These are phyloP conservation scores for Ulvella scutata DNA, from an alignment of 139 green algal genomes.

Conservation along the genomic window DNA sequence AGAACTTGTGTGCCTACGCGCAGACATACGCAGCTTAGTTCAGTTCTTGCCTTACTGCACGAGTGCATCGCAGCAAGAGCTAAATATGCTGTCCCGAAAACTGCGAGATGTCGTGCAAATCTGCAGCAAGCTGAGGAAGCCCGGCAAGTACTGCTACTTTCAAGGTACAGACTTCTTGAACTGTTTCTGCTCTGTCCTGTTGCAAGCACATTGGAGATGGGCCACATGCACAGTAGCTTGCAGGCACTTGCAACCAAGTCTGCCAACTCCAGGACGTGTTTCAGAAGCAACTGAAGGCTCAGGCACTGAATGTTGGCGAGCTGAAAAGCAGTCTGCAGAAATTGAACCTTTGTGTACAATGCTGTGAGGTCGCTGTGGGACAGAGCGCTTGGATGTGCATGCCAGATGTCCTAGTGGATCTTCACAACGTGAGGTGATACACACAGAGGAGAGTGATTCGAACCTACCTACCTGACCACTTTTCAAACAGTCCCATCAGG, in stretches of 20 bases:
- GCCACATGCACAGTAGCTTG: neutral
- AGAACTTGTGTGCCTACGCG: no score
- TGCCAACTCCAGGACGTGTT: neutral
- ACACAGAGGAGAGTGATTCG: no score
- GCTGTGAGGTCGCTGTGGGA: neutral
- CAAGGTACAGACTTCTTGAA: neutral
- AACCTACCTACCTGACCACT: neutral
- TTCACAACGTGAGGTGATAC: no score
- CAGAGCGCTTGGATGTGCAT: neutral
- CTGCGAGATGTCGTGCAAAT: neutral
- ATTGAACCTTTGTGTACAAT: neutral
- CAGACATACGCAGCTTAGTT: no score
- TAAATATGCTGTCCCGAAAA: no score
- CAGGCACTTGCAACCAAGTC: neutral
- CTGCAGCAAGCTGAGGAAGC: neutral
- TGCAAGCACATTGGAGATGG: neutral
- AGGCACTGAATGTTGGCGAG: neutral
- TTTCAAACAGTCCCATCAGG: neutral
- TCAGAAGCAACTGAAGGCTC: neutral
- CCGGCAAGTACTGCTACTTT: neutral
- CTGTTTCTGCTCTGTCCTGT: neutral
- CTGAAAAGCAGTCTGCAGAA: neutral
- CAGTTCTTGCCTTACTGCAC: no score
- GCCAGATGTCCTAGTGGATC: neutral
- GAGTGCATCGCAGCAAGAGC: no score